phyloP scores from a whole-genome alignment of 2,329 filamentous ascomycete genomes.

The Lachnellula hyalina region DNA sequence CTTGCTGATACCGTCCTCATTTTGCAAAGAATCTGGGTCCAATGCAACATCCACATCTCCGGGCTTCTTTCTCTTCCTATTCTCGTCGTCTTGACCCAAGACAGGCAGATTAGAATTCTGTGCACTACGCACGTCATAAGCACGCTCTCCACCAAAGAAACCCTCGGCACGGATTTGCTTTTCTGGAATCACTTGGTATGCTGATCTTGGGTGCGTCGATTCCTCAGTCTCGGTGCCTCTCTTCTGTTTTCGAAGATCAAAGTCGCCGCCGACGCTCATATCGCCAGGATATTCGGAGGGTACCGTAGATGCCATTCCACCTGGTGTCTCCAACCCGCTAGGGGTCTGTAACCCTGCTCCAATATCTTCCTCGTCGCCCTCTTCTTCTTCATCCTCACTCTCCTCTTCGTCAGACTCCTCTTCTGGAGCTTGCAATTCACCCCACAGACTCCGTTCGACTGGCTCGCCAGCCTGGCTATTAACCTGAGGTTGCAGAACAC shows the following conservation, averaged over 20 bases:
- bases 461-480: constrained; percentile 65
- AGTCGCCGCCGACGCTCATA: constrained; percentile 76
- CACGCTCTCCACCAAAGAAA: constrained; percentile 93
- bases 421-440: constrained; percentile 76
- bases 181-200: constrained; percentile 87
- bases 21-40: constrained; percentile 73
- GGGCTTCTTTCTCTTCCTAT: constrained; percentile 85
- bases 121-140: constrained; percentile 74
- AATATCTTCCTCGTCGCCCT: constrained; percentile 56
- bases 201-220: constrained; percentile 63
- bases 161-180: constrained; percentile 79
- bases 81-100: constrained; percentile 74
- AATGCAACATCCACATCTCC: constrained; percentile 92
- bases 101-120: constrained; percentile 57
- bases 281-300: constrained; percentile 73
- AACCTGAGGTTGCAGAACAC: constrained; percentile 60
- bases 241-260: constrained; percentile 83
- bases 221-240: constrained; percentile 88
- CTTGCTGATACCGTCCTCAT: constrained; percentile 73
- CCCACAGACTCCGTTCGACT: constrained; percentile 85
- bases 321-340: constrained; percentile 72
- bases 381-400: constrained; percentile 67
- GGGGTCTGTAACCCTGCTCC: constrained; percentile 66
- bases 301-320: constrained; percentile 73
- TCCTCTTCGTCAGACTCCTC: constrained; percentile 68